phyloP scores from a whole-genome alignment of 164 flowering plant genomes.

The Macadamia integrifolia region DNA sequence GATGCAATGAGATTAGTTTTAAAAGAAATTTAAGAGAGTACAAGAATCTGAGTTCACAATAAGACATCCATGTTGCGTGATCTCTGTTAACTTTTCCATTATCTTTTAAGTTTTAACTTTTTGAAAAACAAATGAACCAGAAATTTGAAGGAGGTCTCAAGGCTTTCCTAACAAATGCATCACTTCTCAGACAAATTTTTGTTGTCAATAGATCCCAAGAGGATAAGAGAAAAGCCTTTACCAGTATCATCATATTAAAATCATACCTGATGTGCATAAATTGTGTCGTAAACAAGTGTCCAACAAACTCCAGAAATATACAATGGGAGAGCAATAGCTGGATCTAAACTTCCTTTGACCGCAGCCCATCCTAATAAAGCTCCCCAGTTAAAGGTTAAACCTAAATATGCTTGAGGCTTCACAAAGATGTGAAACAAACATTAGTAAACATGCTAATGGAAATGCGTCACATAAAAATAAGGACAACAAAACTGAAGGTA shows the following conservation, averaged over 20 bases:
- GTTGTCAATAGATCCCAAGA: background rate
- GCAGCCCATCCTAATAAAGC: conserved; percentile 97
- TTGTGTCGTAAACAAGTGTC: conserved; percentile 99
- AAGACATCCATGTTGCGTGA: too few species aligned
- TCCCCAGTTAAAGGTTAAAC: conserved; percentile 97
- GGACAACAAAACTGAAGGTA: too few species aligned
- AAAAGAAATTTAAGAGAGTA: too few species aligned
- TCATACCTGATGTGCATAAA: conserved; percentile 97
- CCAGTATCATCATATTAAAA: background rate
- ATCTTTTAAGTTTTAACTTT: too few species aligned
- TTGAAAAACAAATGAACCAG: background rate
- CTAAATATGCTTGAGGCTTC: conserved; percentile 98
- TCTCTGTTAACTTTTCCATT: too few species aligned
- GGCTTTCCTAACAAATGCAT: background rate
- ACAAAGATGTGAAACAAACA: conserved; percentile 5
- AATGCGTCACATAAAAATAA: background rate
- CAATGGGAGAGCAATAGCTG: conserved; percentile 65
- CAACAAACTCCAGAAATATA: conserved; percentile 86
- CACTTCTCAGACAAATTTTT: too few species aligned
- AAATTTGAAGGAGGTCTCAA: background rate
- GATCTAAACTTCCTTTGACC: conserved; percentile 78
- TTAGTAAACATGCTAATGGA: background rate
- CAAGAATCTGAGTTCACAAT: too few species aligned
- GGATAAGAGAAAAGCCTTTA: background rate
- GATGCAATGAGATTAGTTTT: background rate